Evolutionary conservation across 1,284 basidiomycete genomes (phyloP).

Genomic region (Phellinidium pouzarii): DNA sequence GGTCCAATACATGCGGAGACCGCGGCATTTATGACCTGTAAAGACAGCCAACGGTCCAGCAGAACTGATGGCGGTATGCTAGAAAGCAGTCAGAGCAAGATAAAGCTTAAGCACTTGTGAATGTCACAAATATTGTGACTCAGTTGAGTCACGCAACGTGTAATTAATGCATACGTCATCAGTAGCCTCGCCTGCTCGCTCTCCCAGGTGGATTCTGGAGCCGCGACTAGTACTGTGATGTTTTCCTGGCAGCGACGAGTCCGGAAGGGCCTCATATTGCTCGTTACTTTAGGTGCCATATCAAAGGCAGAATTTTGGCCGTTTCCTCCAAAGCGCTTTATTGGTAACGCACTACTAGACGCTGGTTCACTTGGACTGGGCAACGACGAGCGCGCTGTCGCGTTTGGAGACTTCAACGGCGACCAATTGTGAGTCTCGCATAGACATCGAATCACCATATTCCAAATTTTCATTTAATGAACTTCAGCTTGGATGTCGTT

Average conservation of each 20-base stretch:
- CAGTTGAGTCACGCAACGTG: too few relatives aligned
- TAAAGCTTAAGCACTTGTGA: too few relatives aligned
- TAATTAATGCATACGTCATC: too few relatives aligned
- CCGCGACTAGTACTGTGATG: neutral
- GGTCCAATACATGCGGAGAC: neutral
- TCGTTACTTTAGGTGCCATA: neutral
- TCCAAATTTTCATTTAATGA: conserved; percentile 14
- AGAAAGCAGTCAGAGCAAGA: neutral
- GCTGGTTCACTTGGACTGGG: conserved; percentile 79
- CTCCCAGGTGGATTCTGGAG: too few relatives aligned
- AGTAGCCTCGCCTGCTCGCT: too few relatives aligned
- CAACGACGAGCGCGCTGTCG: conserved; percentile 68
- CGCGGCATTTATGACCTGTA: neutral
- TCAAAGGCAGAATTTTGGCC: conserved; percentile 54
- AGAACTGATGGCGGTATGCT: neutral
- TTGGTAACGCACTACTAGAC: conserved; percentile 76
- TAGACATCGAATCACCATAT: conserved; percentile 1
- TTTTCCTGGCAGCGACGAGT: conserved; percentile 15
- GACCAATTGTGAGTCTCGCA: conserved; percentile 77
- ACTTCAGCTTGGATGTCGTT: conserved; percentile 72
- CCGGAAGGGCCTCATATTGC: conserved; percentile 1
- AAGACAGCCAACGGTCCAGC: neutral
- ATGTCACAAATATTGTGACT: too few relatives aligned
- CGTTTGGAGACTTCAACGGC: conserved; percentile 92
- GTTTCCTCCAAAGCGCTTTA: conserved; percentile 79